Evolutionary conservation across 2,329 filamentous ascomycete genomes (phyloP), one percentile per base, ranked within the genome.

Genomic region (Stachybotrys echinatus): DNA sequence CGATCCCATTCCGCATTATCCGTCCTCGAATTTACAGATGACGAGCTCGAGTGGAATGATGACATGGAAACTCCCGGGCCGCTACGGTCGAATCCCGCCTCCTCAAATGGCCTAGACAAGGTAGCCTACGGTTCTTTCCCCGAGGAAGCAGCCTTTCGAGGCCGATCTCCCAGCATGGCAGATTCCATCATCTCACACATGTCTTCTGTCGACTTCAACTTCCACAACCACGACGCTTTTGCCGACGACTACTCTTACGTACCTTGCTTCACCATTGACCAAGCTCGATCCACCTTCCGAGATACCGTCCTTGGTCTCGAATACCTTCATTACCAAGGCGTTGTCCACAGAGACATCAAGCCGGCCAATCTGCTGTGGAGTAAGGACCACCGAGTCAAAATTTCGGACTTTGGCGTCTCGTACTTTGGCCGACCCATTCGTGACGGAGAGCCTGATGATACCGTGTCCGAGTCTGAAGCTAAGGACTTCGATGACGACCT

Each of bases 381-480:
- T 47, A 84, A 75, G 59, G 87, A 91, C 55, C 85, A 92, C 58
- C 84, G 87, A 14, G 89, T 96, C 62, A 99, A 99, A 75, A 99
- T 99, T 53, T 97, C 94, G 5, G 94, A 99, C 64, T 99, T 99
- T 72, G 94, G 94, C 27, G 94, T 99, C 2, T 99, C 94, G 1
- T 99, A 97, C 67, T 89, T 99, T 54, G 94, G 94, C 23, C 84
- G 90, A 47, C 90, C 90, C 2, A 88, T 92, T 51, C 81, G 89
- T 38, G 89, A 95, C 44, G 88, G 88, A 48, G 89, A 95, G 59
- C 80, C 84, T 37, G 86, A 89, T 51, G 87, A 91, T 50, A 85
- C 72, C 52, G 84, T 74, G 18, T 87, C 87, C 4, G 89, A 95
- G 64, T 89, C 86, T 1, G 92, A 96, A 65, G 88, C 89, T 12